These are phyloP conservation scores for Crassisporium funariophilum DNA, from an alignment of 768 basidiomycete species.

Conservation along the genomic window DNA sequence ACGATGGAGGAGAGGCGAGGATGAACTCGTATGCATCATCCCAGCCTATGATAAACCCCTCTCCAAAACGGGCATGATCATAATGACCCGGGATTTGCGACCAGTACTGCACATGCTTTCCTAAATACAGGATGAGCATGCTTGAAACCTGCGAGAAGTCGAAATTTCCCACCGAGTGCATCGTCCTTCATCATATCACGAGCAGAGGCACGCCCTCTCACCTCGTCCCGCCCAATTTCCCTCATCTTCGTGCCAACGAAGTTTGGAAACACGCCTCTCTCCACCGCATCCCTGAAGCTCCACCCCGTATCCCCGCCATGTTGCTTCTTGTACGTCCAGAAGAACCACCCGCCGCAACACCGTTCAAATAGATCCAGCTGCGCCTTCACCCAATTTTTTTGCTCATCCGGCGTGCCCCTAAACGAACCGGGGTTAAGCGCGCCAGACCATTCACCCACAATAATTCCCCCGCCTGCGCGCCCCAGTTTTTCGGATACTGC, in stretches of 20 bases:
- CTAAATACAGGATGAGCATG: slow-evolving; percentile 23
- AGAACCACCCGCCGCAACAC: slow-evolving; percentile 74
- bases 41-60: slow-evolving; percentile 74
- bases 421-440: slow-evolving; percentile 70
- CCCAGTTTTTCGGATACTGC: slow-evolving; percentile 35
- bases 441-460: slow-evolving; percentile 82
- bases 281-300: slow-evolving; percentile 68
- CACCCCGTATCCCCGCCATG: slow-evolving; percentile 69
- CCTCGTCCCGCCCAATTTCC: not conserved
- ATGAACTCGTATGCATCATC: slow-evolving; percentile 67
- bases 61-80: slow-evolving; percentile 66
- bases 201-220: slow-evolving; percentile 16
- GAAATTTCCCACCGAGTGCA: slow-evolving; percentile 26
- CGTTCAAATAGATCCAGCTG: slow-evolving; percentile 68
- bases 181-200: slow-evolving; percentile 26
- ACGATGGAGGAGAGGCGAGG: slow-evolving; percentile 15
- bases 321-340: slow-evolving; percentile 84
- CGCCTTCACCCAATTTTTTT: slow-evolving; percentile 53
- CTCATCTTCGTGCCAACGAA: slow-evolving; percentile 27
- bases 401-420: slow-evolving; percentile 36
- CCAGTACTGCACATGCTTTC: slow-evolving; percentile 43
- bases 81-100: slow-evolving; percentile 55
- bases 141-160: slow-evolving; percentile 8
- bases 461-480: slow-evolving; percentile 41
- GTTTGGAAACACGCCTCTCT: slow-evolving; percentile 61